Evolutionary conservation across 2,329 filamentous ascomycete species (phyloP).

Genomic region (Lecanosticta acicola): DNA sequence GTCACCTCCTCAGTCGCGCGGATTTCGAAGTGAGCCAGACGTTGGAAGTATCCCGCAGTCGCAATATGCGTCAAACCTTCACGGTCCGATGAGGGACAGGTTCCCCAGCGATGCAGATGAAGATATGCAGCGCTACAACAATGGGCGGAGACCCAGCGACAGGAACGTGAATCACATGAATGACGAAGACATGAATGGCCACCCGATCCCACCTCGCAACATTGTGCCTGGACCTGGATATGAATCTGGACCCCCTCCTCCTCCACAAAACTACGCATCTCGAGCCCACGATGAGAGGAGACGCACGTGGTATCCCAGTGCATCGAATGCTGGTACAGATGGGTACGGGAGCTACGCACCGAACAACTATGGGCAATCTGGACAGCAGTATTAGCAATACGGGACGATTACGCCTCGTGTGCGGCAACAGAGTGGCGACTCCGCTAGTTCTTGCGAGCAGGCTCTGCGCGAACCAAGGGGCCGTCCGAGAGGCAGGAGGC

Average conservation of each 20-base stretch:
- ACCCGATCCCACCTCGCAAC: slow-evolving; percentile 16
- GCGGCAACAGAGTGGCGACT: slow-evolving; percentile 3
- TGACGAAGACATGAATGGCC: slow-evolving; percentile 16
- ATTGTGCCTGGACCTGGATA: slow-evolving; percentile 9
- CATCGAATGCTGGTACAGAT: slow-evolving; percentile 18
- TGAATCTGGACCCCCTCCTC: slow-evolving; percentile 12
- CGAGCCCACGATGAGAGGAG: background rate
- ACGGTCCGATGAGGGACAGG: slow-evolving; percentile 18
- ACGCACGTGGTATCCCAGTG: background rate
- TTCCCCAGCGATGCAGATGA: slow-evolving; percentile 17
- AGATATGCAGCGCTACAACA: slow-evolving; percentile 10
- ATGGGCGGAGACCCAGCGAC: slow-evolving; percentile 8
- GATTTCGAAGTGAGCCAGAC: slow-evolving; percentile 26
- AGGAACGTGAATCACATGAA: slow-evolving; percentile 12
- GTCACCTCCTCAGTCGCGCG: slow-evolving; percentile 19
- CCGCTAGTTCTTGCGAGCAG: slow-evolving; percentile 5
- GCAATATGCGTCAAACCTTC: slow-evolving; percentile 26
- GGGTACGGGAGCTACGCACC: slow-evolving; percentile 20
- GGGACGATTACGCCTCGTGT: background rate
- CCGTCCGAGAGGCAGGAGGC: slow-evolving; percentile 1
- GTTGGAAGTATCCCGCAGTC: slow-evolving; percentile 21
- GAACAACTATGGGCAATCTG: slow-evolving; percentile 11
- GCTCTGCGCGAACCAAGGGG: slow-evolving; percentile 5
- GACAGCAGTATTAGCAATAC: slow-evolving; percentile 18
- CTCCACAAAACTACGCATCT: slow-evolving; percentile 3